Base-by-base conservation (phyloP, 306 rosid genomes). In the Sophora flavescens region DNA sequence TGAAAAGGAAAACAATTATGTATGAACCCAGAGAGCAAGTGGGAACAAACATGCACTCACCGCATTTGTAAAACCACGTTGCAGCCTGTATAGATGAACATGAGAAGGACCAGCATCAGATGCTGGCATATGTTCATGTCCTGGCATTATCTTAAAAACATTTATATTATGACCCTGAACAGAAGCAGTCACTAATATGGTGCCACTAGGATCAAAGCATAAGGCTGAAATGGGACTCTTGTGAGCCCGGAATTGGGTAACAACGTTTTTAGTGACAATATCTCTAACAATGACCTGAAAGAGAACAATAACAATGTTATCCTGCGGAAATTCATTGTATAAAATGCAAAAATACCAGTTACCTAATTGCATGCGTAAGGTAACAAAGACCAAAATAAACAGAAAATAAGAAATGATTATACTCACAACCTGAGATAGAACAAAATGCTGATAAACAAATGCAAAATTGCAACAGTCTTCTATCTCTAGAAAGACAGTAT, bases 121-220 rank as follows among this genome's bases (percentile, higher is more conserved):
- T 28, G 74, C 80, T 33, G 87, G 76, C n/a, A 77, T 81, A 79
- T 61, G 82, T 56, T 70, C 91, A 4, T 53, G 78, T 60, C 83
- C 76, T 8, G 97, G 96, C 83, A 87, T 90, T 79, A 96, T 87
- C 85, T 91, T 89, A 30, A 88, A 96, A 82, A 93, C 98, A 74
- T 96, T 92, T 84, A 96, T 86, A 85, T 88, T 96, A 81, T 93
- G 98, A 69, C 99, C 99, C 82, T 89, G 97, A 79, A 89, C 89
- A 11, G 98, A 96, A 77, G 98, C 93, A 8, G 99, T 89, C 61
- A 96, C 98, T 83, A 96, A 86, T 66, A 92, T 83, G 68, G 88
- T 93, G 69, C 99, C 98, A 58, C 98, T 96, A 42, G 97, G 96
- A 85, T 96, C 98, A 75, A 91, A 96, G 88, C 94, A 83, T 80